Conservation (phyloP, 2,329 filamentous ascomycete genomes). For the Cladosporium phlei region DNA sequence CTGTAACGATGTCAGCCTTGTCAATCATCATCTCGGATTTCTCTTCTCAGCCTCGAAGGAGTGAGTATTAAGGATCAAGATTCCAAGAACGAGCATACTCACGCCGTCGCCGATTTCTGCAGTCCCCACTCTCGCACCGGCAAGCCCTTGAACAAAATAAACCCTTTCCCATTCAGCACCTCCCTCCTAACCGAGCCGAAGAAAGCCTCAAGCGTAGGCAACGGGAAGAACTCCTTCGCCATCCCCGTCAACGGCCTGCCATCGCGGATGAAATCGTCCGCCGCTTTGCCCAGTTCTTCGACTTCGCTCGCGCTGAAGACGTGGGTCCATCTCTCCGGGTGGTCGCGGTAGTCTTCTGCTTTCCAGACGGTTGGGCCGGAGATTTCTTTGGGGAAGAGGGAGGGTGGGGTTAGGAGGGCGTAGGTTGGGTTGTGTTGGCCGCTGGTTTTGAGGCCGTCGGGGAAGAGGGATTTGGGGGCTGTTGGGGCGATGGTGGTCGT, state of each 20-base stretch:
- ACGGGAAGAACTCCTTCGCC: constrained; percentile 52
- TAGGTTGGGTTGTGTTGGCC: constrained; percentile 69
- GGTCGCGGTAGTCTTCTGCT: constrained; percentile 55
- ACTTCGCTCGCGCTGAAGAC: constrained; percentile 60
- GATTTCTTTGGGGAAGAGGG: constrained; percentile 64
- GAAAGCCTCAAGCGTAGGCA: constrained; percentile 52
- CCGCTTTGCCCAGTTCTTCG: constrained; percentile 57
- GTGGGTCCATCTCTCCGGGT: constrained; percentile 66
- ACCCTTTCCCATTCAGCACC: constrained; percentile 73
- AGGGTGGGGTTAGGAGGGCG: constrained; percentile 59
- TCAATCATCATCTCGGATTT: no score
- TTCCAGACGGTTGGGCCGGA: constrained; percentile 66
- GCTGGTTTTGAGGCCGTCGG: constrained; percentile 59
- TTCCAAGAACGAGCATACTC: not conserved
- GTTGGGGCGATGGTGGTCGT: constrained; percentile 14
- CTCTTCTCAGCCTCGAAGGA: not conserved
- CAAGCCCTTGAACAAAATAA: constrained; percentile 79
- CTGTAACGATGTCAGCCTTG: not conserved
- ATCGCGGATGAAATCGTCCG: constrained; percentile 61
- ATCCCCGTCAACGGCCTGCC: constrained; percentile 65
- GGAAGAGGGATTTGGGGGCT: constrained; percentile 48
- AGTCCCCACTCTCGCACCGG: constrained; percentile 68
- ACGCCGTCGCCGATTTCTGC: constrained; percentile 68
- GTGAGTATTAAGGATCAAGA: not conserved
- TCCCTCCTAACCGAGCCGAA: constrained; percentile 56